Base-by-base conservation (phyloP, 345 rosid species). In the Brassica cretica region DNA sequence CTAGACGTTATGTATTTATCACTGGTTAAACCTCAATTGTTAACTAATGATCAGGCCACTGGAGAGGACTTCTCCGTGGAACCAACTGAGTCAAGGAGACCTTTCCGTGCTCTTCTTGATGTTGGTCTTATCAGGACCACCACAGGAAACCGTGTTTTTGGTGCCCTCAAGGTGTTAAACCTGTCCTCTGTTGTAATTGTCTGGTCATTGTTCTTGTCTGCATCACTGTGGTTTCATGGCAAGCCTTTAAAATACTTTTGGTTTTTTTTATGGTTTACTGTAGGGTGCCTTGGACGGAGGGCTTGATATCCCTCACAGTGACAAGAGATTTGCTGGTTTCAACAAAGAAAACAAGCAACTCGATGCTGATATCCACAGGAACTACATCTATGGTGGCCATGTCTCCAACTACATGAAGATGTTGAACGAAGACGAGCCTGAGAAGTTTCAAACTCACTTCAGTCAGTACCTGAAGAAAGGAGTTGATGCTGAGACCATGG, bases 51-150 rank as follows among this genome's bases (percentile, higher is more conserved):
- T 68, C 6, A 65, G 68, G 68, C 68, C 5, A 65, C 68, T 0
- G 96, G 96, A 2, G 96, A 89, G 85, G 96, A 90, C 75, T 89
- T 39, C 8, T 87, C 90, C 1, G 90, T 90, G 24, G 96, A 90
- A 44, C 93, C 90, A 56, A 80, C 88, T 25, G 96, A 87, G 5
- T 80, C 58, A 65, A 84, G 93, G 62, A 86, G 96, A 66, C 96
- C 96, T 11, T 90, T 90, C 84, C 91, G 90, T 82, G 93, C 91
- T 51, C 90, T 90, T 62, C 91, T 90, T 76, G 95, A 90, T 82
- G 95, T 90, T 16, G 95, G 95, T 21, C 88, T 90, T 19, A 41
- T 86, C 65, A 87, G 73, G 73, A 90, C 93, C 41, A 89, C 95
- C 16, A 90, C 95, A 2, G 93, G 95, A 6, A 90, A 90, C 74